Conservation (phyloP, 768 basidiomycete genomes). For the Dictyophora rubrovolvata region DNA sequence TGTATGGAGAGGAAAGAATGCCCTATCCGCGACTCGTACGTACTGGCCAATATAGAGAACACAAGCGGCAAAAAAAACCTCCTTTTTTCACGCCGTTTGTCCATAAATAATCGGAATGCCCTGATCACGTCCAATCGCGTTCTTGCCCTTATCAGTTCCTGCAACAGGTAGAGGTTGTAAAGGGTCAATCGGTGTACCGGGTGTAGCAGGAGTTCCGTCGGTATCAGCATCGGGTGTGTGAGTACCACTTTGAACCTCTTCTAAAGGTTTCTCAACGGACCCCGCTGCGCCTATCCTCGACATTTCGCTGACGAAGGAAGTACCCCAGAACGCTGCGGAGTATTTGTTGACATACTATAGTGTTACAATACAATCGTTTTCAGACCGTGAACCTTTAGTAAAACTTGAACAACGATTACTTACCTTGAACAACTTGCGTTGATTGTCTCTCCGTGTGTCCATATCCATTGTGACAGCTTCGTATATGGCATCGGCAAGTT, state of each 20-base stretch:
- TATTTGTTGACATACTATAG: slow-evolving; percentile 80
- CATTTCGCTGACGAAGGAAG: slow-evolving; percentile 83
- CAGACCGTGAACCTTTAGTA: too few relatives aligned
- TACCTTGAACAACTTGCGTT: slow-evolving; percentile 85
- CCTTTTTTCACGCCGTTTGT: not conserved
- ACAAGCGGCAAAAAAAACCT: not conserved
- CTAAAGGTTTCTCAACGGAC: not conserved
- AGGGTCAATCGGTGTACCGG: not conserved
- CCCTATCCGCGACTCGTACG: not conserved
- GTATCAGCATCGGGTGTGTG: not conserved
- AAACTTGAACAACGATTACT: slow-evolving; percentile 15
- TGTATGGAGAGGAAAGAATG: not conserved
- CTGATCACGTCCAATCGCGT: not conserved
- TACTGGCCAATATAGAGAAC: not conserved
- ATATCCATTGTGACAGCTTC: slow-evolving; percentile 86
- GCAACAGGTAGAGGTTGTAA: not conserved
- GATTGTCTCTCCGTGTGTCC: slow-evolving; percentile 80
- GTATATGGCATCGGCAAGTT: slow-evolving; percentile 95
- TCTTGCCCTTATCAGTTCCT: slow-evolving; percentile 5
- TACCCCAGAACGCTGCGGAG: slow-evolving; percentile 88
- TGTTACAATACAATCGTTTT: not conserved
- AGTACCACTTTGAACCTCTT: not conserved
- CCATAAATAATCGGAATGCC: not conserved
- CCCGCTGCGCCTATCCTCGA: slow-evolving; percentile 19
- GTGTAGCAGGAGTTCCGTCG: not conserved